These are phyloP conservation scores for Microthyrium microscopicum DNA, from an alignment of 2,329 filamentous ascomycete species.

Conservation along the genomic window DNA sequence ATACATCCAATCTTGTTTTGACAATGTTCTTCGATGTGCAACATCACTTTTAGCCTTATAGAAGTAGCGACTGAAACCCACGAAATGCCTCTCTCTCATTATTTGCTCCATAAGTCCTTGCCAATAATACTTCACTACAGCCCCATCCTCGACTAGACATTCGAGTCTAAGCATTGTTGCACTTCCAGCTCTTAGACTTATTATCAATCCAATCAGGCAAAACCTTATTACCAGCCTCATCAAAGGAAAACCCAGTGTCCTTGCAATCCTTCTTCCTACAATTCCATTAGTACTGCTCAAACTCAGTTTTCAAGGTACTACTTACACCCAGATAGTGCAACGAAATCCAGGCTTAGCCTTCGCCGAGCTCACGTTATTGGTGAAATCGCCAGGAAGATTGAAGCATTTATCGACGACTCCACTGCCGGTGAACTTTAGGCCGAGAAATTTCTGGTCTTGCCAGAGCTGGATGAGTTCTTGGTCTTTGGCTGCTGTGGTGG, in stretches of 20 bases:
- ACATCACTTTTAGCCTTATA: too few species aligned
- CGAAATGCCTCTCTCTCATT: too few species aligned
- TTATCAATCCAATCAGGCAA: conserved; percentile 7
- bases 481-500: background rate
- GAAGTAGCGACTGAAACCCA: too few species aligned
- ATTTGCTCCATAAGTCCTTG: too few species aligned
- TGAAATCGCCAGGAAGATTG: conserved; percentile 3
- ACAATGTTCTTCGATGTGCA: too few species aligned
- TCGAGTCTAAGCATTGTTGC: conserved; percentile 5
- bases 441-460: conserved; percentile 6
- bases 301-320: background rate
- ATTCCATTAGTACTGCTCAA: background rate
- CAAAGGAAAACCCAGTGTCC: conserved; percentile 4
- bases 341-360: conserved; percentile 6
- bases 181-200: conserved; percentile 7
- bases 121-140: too few species aligned
- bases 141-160: too few species aligned
- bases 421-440: conserved; percentile 7
- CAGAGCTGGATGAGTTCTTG: conserved; percentile 6
- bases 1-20: too few species aligned
- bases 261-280: conserved; percentile 4
- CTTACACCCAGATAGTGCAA: conserved; percentile 6
- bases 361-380: conserved; percentile 4
- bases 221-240: background rate
- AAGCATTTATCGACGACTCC: conserved; percentile 4